Evolutionary conservation across 495 filamentous ascomycete species (phyloP).

Genomic region (Rhypophila decipiens): DNA sequence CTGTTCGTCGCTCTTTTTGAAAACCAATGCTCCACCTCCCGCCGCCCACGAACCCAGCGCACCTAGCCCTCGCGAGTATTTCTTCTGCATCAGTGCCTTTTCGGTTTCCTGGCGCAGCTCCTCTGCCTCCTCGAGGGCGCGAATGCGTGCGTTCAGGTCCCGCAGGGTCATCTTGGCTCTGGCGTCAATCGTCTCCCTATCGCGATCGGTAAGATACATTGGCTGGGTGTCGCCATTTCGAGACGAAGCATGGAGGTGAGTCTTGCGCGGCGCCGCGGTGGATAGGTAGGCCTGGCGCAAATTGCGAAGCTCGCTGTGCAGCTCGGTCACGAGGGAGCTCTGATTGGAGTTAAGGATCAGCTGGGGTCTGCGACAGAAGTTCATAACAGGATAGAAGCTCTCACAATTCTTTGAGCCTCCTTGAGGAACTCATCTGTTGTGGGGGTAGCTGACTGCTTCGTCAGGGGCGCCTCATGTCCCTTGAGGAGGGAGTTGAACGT

Average conservation of each 20-base stretch:
- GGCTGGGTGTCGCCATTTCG: conserved; percentile 27
- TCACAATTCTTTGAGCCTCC: conserved; percentile 90
- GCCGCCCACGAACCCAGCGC: conserved; percentile 69
- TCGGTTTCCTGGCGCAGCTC: conserved; percentile 70
- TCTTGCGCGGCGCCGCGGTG: conserved; percentile 49
- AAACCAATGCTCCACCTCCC: conserved; percentile 36
- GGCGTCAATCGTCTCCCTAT: conserved; percentile 76
- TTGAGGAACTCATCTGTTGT: conserved; percentile 83
- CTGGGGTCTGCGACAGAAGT: no score
- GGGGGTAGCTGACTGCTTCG: conserved; percentile 38
- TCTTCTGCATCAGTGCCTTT: conserved; percentile 57
- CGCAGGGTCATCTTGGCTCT: conserved; percentile 75
- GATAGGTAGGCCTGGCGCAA: conserved; percentile 91
- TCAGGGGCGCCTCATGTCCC: conserved; percentile 41
- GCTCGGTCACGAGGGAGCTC: conserved; percentile 78
- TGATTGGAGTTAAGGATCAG: conserved; percentile 31
- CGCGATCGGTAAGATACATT: conserved; percentile 54
- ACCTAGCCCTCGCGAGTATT: conserved; percentile 55
- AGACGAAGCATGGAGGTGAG: conserved; percentile 28
- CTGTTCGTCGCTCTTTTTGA: conserved; percentile 53
- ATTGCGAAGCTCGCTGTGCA: conserved; percentile 68
- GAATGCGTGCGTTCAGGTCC: conserved; percentile 71
- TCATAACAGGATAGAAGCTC: no score
- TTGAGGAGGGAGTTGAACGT: conserved; percentile 63
- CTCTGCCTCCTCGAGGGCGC: conserved; percentile 73